Evolutionary conservation across 768 basidiomycete species (phyloP), one percentile per base, ranked within the genome.

Genomic region (Trametes villosa): DNA sequence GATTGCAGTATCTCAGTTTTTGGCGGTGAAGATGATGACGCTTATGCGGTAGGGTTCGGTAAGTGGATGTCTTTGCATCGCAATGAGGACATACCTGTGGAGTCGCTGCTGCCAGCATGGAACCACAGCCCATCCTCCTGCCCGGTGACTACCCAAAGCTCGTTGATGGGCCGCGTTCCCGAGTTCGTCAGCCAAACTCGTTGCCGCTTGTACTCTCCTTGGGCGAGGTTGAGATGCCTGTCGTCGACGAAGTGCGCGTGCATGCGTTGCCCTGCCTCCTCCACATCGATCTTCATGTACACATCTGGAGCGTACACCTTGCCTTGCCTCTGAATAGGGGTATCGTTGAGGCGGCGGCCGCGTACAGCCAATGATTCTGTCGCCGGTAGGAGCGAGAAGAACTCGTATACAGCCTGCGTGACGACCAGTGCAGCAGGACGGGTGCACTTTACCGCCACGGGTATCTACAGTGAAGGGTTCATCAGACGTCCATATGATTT

Each of bases 281-380:
- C 83, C 12, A 97, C 83, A 12, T 85, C 78, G 6, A 89, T 77
- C 34, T 76, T 77, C 64, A 92, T 79, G 31, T 82, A 66, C 8
- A 82, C 71, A 69, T 96, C 89, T 11, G 86, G 80, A 11, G 86
- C 88, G 70, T 96, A 96, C 2, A 84, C 83, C 12, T 85, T 84
- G 29, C 71, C 79, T 63, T 88, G 85, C 46, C 87, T 78, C 66
- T 96, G 91, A 15, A 82, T 76, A 30, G 82, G 79, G 2, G 94
- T 94, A 53, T 86, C 84, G 53, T 95, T 86, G 12, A 97, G 77
- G 51, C 94, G 79, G 45, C 79, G 84, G 15, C 95, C 94, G n/a
- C 85, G 87, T 33, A 79, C 80, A 9, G 84, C 78, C 3, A 95
- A 79, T 1, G 85, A 75, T 71, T 96, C 94, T 0, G 71, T 78